A percentile compares a stretch with the other conserved stretches of the same genome.
Evolutionary conservation across 1,284 basidiomycete species (phyloP).

Genomic region (Boletus semigastroideus): DNA sequence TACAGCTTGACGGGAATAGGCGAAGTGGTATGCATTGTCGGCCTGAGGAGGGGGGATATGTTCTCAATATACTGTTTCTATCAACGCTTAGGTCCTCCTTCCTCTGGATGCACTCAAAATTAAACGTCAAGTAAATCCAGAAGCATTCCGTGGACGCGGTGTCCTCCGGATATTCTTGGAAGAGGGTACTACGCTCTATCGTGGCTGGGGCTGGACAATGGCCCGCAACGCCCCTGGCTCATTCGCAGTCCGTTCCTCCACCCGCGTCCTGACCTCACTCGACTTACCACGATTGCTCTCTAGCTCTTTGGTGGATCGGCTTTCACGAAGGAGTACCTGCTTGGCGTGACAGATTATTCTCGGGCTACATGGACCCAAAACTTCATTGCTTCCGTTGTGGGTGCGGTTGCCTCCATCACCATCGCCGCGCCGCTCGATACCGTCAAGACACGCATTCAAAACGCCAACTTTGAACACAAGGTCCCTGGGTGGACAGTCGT

Average conservation of each 20-base stretch:
- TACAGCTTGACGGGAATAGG: constrained; percentile 90
- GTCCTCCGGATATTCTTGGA: constrained; percentile 89
- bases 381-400: constrained; percentile 91
- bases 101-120: constrained; percentile 98
- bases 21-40: constrained; percentile 73
- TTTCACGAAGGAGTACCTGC: constrained; percentile 90
- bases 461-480: constrained; percentile 95
- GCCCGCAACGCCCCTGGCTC: constrained; percentile 95
- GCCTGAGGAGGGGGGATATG: background rate
- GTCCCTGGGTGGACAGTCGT: constrained; percentile 87
- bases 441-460: constrained; percentile 97
- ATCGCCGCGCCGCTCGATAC: constrained; percentile 95
- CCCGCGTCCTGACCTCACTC: background rate
- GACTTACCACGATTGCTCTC: background rate
- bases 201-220: constrained; percentile 99
- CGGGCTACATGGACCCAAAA: constrained; percentile 95
- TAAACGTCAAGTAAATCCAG: constrained; percentile 96
- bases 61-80: constrained; percentile 3
- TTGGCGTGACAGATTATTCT: constrained; percentile 87
- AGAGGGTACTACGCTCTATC: constrained; percentile 90
- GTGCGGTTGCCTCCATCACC: constrained; percentile 94
- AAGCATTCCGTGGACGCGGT: constrained; percentile 92
- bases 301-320: constrained; percentile 97
- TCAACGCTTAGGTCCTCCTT: constrained; percentile 66
- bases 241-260: constrained; percentile 72